These are phyloP conservation scores for Hyaloscypha variabilis DNA, from an alignment of 495 filamentous ascomycete species.

Conservation along the genomic window DNA sequence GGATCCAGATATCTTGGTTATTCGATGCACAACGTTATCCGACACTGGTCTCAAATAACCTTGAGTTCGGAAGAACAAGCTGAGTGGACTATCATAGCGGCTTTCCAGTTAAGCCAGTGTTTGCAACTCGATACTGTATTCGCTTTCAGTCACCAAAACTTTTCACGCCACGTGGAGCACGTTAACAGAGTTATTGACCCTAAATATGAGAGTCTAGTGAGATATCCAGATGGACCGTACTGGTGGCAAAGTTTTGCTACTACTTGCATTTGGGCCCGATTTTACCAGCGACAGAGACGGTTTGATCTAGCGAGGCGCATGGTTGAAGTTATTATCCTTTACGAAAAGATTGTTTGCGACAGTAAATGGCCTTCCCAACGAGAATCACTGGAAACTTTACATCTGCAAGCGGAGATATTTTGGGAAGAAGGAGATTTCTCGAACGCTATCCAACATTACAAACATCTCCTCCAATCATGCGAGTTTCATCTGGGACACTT, in stretches of 20 bases:
- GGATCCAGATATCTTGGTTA: no score
- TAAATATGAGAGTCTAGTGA: constrained; percentile 3
- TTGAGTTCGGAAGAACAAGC: no score
- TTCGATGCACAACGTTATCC: no score
- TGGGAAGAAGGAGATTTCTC: constrained; percentile 4
- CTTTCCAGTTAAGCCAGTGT: no score
- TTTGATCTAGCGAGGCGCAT: constrained; percentile 3
- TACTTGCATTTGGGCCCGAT: constrained; percentile 2
- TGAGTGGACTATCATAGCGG: no score
- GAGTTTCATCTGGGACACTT: constrained; percentile 1
- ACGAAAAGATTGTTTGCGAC: neutral
- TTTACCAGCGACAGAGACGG: constrained; percentile 3
- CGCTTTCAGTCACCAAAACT: no score
- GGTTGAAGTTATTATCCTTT: constrained; percentile 3
- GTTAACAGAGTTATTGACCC: neutral
- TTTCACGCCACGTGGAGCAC: neutral
- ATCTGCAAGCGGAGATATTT: neutral
- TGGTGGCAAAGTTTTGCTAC: constrained; percentile 3
- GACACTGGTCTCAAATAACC: no score
- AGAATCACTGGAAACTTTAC: constrained; percentile 4
- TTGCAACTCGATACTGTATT: no score
- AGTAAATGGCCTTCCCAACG: constrained; percentile 4
- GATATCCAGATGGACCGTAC: constrained; percentile 7
- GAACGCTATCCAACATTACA: constrained; percentile 3
- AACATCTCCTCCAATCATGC: neutral